These are phyloP conservation scores for Cordyceps militaris DNA, from an alignment of 2,329 filamentous ascomycete species.

Conservation along the genomic window DNA sequence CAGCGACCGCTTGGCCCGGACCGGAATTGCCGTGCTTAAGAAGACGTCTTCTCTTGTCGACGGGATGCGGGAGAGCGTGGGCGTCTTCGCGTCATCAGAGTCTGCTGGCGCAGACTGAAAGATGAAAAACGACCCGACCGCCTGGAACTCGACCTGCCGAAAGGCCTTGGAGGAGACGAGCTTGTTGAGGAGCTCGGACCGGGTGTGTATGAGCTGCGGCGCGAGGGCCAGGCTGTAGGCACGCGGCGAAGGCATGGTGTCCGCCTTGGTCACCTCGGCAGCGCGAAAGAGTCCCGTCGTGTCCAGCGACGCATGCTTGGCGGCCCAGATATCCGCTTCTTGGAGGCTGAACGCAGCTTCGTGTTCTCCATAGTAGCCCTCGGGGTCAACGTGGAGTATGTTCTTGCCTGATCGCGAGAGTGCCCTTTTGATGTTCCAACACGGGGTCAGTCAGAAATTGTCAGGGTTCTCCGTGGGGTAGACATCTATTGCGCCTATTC, in stretches of 20 bases:
- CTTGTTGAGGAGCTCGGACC: slow-evolving; percentile 67
- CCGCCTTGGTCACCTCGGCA: slow-evolving; percentile 30
- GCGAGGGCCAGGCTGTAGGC: slow-evolving; percentile 78
- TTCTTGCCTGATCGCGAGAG: slow-evolving; percentile 89
- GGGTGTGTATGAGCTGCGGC: slow-evolving; percentile 79
- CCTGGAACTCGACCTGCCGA: slow-evolving; percentile 85
- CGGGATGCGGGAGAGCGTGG: slow-evolving; percentile 62
- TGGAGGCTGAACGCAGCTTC: slow-evolving; percentile 81
- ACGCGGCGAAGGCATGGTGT: slow-evolving; percentile 54
- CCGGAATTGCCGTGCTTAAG: slow-evolving; percentile 64
- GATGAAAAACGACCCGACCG: slow-evolving; percentile 89
- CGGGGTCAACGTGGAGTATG: slow-evolving; percentile 80
- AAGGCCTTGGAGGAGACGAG: slow-evolving; percentile 88
- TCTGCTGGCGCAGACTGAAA: slow-evolving; percentile 38
- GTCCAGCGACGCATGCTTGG: slow-evolving; percentile 25
- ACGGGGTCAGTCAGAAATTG: slow-evolving; percentile 26
- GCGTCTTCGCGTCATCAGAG: slow-evolving; percentile 17
- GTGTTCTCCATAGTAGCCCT: slow-evolving; percentile 79
- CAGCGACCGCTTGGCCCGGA: slow-evolving; percentile 73
- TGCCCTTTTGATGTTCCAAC: slow-evolving; percentile 52
- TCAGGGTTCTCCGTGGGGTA: slow-evolving; percentile 15
- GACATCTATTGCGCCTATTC: not conserved
- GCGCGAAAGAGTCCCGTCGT: slow-evolving; percentile 22
- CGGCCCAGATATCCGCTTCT: slow-evolving; percentile 71
- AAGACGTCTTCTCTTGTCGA: slow-evolving; percentile 91